phyloP scores from a whole-genome alignment of 441 rosid genomes.

The Eruca vesicaria region DNA sequence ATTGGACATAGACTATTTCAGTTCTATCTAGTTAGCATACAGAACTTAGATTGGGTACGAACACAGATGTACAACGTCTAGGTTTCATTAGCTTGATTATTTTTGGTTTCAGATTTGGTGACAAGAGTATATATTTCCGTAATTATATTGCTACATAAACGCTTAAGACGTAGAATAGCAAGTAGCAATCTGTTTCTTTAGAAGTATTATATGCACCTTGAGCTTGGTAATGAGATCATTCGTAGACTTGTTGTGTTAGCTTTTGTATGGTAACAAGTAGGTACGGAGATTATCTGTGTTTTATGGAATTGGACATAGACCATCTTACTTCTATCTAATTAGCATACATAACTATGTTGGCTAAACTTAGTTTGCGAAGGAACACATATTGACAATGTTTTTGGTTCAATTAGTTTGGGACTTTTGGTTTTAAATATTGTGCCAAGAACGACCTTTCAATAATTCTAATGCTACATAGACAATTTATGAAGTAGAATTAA shows the following conservation, averaged over 20 bases:
- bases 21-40: neutral
- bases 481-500: neutral
- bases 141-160: neutral
- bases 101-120: constrained; percentile 9
- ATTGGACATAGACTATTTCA: neutral
- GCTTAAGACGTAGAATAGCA: neutral
- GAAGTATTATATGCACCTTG: constrained; percentile 1
- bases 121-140: neutral
- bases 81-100: constrained; percentile 7
- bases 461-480: neutral
- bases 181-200: neutral
- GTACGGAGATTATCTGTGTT: neutral
- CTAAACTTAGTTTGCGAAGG: neutral
- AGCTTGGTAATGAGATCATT: neutral
- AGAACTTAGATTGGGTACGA: neutral
- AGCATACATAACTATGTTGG: neutral
- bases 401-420: constrained; percentile 8
- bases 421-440: constrained; percentile 9
- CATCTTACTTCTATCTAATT: neutral
- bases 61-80: neutral
- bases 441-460: too few relatives aligned
- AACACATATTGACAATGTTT: neutral
- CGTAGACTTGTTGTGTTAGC: neutral
- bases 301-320: neutral
- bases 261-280: neutral